phyloP scores from a whole-genome alignment of 2,329 filamentous ascomycete genomes.

The Aspergillus ochraceoroseus region DNA sequence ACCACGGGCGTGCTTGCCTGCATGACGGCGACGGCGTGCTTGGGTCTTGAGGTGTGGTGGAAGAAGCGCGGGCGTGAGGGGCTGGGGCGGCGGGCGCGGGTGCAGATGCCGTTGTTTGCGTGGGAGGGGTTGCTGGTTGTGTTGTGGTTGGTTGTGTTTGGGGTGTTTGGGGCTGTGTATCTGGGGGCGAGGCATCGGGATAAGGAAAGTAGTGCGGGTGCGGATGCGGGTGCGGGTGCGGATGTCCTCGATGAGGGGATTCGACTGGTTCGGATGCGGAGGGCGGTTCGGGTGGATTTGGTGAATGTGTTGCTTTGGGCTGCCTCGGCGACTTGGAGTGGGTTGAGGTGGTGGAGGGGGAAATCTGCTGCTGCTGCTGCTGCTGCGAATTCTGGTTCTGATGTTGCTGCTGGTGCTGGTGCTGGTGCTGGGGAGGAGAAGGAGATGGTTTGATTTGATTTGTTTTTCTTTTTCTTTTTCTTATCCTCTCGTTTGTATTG shows the following conservation, averaged over 20 bases:
- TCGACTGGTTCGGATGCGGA: constrained; percentile 69
- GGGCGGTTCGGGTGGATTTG: constrained; percentile 78
- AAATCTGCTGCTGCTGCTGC: constrained; percentile 9
- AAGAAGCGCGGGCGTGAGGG: constrained; percentile 26
- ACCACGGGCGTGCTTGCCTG: constrained; percentile 63
- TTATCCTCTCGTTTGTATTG: no score
- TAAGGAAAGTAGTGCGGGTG: constrained; percentile 41
- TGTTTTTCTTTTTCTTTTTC: neutral
- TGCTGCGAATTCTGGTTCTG: neutral
- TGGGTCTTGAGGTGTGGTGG: constrained; percentile 52
- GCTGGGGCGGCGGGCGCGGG: constrained; percentile 25
- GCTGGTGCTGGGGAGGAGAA: constrained; percentile 25
- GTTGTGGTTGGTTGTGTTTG: constrained; percentile 77
- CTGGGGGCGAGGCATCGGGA: constrained; percentile 47
- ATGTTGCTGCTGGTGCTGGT: constrained; percentile 7
- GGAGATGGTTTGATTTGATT: constrained; percentile 17
- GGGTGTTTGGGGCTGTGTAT: constrained; percentile 76
- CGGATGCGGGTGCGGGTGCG: constrained; percentile 86
- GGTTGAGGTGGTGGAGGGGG: constrained; percentile 35
- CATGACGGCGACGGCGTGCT: constrained; percentile 60
- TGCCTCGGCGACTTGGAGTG: constrained; percentile 48
- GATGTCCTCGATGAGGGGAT: constrained; percentile 48
- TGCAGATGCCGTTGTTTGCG: constrained; percentile 48
- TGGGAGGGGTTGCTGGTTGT: constrained; percentile 71
- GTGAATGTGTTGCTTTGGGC: constrained; percentile 72